These are phyloP conservation scores for Epicoccum sorghinum DNA, from an alignment of 2,329 filamentous ascomycete species.

Conservation along the genomic window DNA sequence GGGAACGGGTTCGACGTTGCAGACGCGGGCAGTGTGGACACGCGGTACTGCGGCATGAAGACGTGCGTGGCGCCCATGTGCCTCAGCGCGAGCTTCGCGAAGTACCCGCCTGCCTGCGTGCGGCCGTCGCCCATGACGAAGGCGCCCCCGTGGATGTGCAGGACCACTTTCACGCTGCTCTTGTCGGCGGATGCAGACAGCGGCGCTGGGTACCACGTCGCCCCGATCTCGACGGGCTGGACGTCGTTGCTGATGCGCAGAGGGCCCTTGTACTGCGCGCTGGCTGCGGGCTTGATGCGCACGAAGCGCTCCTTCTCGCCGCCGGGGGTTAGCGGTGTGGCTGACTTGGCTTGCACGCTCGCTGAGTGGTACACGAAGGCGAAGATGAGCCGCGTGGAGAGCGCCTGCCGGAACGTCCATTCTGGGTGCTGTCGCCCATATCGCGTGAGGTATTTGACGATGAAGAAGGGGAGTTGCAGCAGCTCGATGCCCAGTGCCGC, in stretches of 20 bases:
- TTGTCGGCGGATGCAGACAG: conserved; percentile 19
- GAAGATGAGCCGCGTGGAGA: conserved; percentile 44
- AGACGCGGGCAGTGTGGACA: conserved; percentile 49
- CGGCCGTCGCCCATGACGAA: conserved; percentile 55
- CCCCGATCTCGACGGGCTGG: conserved; percentile 48
- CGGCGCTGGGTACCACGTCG: conserved; percentile 51
- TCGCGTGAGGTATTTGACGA: conserved; percentile 45
- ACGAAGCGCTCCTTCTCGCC: conserved; percentile 49
- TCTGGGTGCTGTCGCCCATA: conserved; percentile 48
- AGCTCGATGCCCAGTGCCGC: conserved; percentile 44
- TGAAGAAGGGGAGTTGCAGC: conserved; percentile 48
- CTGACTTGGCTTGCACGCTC: conserved; percentile 32
- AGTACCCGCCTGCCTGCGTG: conserved; percentile 40
- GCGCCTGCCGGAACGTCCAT: conserved; percentile 50
- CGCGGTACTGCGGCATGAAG: conserved; percentile 57
- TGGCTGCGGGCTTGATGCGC: conserved; percentile 32
- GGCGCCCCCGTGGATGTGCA: conserved; percentile 59
- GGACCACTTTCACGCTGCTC: conserved; percentile 42
- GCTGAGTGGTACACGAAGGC: conserved; percentile 42
- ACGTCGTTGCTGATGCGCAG: conserved; percentile 40
- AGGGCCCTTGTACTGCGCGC: conserved; percentile 38
- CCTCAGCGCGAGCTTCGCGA: conserved; percentile 41
- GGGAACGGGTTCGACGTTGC: conserved; percentile 54
- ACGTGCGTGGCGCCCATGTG: conserved; percentile 49
- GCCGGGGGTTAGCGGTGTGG: conserved; percentile 45